Percentiles rank a stretch among this genome's conserved stretches.
These are phyloP conservation scores for Talaromyces sp. DNA, from an alignment of 2,329 filamentous ascomycete genomes.

Conservation along the genomic window DNA sequence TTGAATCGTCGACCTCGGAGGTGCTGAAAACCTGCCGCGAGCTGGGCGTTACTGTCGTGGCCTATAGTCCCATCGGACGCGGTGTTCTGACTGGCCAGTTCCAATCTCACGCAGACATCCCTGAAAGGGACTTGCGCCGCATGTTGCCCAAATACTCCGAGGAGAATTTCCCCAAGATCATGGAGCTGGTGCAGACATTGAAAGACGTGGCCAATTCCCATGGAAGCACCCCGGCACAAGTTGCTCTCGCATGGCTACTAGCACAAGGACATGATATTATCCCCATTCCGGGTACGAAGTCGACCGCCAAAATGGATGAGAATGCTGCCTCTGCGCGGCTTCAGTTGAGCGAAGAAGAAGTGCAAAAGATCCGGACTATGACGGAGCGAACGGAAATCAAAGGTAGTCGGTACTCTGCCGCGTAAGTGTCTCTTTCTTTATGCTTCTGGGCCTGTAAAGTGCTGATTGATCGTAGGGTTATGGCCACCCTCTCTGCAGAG, in stretches of 20 bases:
- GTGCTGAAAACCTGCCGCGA: not conserved
- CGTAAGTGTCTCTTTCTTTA: slow-evolving; percentile 13
- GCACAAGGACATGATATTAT: slow-evolving; percentile 33
- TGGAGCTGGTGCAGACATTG: slow-evolving; percentile 46
- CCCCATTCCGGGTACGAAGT: slow-evolving; percentile 40
- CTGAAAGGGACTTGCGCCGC: slow-evolving; percentile 43
- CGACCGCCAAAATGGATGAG: slow-evolving; percentile 33
- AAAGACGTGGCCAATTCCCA: slow-evolving; percentile 41
- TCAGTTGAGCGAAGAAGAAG: not conserved
- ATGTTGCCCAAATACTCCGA: slow-evolving; percentile 46
- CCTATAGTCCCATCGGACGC: slow-evolving; percentile 57
- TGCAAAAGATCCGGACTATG: slow-evolving; percentile 16
- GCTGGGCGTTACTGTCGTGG: slow-evolving; percentile 52
- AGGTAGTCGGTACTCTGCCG: slow-evolving; percentile 16
- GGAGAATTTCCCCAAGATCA: slow-evolving; percentile 44
- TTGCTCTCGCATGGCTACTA: slow-evolving; percentile 48
- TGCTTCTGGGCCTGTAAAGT: not conserved
- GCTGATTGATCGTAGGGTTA: slow-evolving; percentile 4
- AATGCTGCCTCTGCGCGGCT: slow-evolving; percentile 38
- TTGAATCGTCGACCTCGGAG: not conserved
- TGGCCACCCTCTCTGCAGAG: not conserved
- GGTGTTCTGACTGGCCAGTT: slow-evolving; percentile 53
- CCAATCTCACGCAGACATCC: slow-evolving; percentile 43
- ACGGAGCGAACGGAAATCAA: slow-evolving; percentile 15
- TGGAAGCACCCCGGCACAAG: slow-evolving; percentile 40